Conservation (phyloP, 75 land plant species). For the Ceratopteris richardii region DNA sequence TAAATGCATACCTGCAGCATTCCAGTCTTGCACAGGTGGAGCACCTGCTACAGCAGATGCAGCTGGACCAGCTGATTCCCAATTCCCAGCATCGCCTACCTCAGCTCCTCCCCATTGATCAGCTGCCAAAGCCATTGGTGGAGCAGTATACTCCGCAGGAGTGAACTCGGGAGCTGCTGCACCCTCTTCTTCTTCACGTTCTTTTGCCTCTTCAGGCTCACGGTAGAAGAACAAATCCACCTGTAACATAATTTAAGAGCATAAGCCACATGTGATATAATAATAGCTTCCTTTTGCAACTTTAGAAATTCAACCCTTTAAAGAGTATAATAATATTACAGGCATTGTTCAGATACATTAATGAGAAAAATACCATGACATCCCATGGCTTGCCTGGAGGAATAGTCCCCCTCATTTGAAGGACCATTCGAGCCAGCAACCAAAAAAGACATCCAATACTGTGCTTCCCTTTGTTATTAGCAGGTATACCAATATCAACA, state of each 20-base stretch:
- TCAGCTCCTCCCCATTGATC: constrained; percentile 16
- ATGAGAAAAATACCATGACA: constrained; percentile 49
- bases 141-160: constrained; percentile 22
- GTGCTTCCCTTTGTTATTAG: constrained; percentile 80
- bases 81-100: constrained; percentile 9
- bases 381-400: constrained; percentile 69
- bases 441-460: constrained; percentile 81
- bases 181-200: constrained; percentile 59
- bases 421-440: constrained; percentile 77
- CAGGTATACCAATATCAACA: constrained; percentile 81
- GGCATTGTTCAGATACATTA: not conserved
- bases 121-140: constrained; percentile 2
- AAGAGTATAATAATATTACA: not conserved
- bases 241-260: constrained; percentile 22
- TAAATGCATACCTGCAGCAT: not conserved
- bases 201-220: constrained; percentile 80
- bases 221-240: constrained; percentile 79
- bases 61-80: constrained; percentile 10
- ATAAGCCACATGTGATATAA: not conserved
- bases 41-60: constrained; percentile 11
- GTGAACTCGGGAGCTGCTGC: constrained; percentile 29
- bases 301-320: not conserved
- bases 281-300: not conserved
- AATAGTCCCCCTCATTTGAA: constrained; percentile 83
- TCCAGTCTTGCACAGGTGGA: constrained; percentile 5